Conservation (phyloP, 805 yeast genomes). For the Spathaspora boniae region DNA sequence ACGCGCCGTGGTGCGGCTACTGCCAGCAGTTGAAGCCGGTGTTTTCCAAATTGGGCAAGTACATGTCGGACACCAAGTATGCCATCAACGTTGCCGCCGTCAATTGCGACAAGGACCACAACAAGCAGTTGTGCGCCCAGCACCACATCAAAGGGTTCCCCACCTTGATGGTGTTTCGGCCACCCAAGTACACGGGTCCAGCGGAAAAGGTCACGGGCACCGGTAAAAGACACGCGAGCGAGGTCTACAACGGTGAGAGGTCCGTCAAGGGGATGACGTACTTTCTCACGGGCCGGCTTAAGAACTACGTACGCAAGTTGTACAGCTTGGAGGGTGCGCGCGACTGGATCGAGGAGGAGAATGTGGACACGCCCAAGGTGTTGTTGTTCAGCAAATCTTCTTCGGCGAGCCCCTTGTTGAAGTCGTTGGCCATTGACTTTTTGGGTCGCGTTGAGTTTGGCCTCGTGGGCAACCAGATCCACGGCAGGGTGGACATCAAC, state of each 20-base stretch:
- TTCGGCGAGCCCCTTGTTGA: conserved; percentile 52
- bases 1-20: conserved; percentile 98
- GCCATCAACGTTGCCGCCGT: conserved; percentile 72
- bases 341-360: conserved; percentile 25
- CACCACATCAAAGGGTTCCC: conserved; percentile 78
- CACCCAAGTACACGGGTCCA: conserved; percentile 53
- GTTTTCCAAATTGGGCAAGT: conserved; percentile 60
- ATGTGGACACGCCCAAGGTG: conserved; percentile 36
- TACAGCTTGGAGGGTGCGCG: conserved; percentile 24
- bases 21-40: conserved; percentile 71
- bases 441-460: conserved; percentile 49
- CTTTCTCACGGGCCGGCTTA: conserved; percentile 54
- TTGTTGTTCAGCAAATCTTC: conserved; percentile 52
- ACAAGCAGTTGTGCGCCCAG: conserved; percentile 65
- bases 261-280: conserved; percentile 51
- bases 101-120: conserved; percentile 72
- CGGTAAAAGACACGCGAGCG: conserved; percentile 61
- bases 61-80: conserved; percentile 44
- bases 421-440: conserved; percentile 69
- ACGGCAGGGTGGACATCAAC: conserved; percentile 13
- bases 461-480: conserved; percentile 30
- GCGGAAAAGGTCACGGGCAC: conserved; percentile 12
- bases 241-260: conserved; percentile 61
- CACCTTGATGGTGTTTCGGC: conserved; percentile 75
- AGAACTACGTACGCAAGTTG: conserved; percentile 60